Base-by-base conservation (phyloP, 176 grass and related monocot genomes). In the Thalia dealbata region DNA sequence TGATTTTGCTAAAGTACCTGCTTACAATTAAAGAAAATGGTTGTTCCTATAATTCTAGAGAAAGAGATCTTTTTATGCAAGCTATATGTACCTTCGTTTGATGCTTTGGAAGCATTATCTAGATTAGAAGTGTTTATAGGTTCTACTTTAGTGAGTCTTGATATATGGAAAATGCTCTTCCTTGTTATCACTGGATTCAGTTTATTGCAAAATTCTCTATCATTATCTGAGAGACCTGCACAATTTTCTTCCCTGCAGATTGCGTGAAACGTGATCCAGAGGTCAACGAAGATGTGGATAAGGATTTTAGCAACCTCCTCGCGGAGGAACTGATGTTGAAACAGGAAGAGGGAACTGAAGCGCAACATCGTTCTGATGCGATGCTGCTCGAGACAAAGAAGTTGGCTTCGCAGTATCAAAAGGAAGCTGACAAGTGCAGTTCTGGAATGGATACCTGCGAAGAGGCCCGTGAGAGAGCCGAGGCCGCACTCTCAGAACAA, bases 371-470 rank as follows among this genome's bases (percentile, higher is more conserved):
- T 42, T 80, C 95, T 45, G 90, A 99, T 75, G 85, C 84, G 10
- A 91, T 81, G 50, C 73, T 99, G 65, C 83, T 99, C 0, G 95
- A 93, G 74, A 90, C 95, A 2, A 99, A 99, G 78, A 99, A 99
- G 52, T 78, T 93, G 29, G 86, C 87, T 32, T 99, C 95, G 11
- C 90, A 93, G 64, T 99, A 93, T 81, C 95, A 99, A 82, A 93
- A 99, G 62, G 95, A 93, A 67, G 95, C 90, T 76, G 90, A 93
- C 83, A 99, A 99, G 71, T 99, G 95, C 81, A 99, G 76, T 67
- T 99, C 90, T 11, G 95, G 95, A 38, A 99, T 99, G 90, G 84
- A 99, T 76, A 99, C 95, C 48, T 99, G 90, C 68, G 95, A 99
- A 72, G 87, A 99, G 82, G 79, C 90, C 64, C 77, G 95, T 59